Conservation (phyloP, 768 basidiomycete genomes). For the Megacollybia marginata region DNA sequence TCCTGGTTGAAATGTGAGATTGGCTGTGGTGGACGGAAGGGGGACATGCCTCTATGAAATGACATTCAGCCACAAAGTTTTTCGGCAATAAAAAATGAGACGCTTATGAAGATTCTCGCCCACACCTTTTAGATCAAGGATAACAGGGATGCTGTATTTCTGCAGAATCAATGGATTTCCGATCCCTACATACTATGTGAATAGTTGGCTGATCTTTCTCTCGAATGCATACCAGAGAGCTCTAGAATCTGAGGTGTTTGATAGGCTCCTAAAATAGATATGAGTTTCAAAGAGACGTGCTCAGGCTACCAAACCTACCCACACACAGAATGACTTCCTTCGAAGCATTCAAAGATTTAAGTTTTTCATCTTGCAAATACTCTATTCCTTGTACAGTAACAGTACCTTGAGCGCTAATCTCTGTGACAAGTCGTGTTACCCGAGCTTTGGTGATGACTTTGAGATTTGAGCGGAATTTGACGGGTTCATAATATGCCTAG, state of each 20-base stretch:
- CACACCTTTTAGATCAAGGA: slow-evolving; percentile 31
- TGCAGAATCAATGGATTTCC: slow-evolving; percentile 2
- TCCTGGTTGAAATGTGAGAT: no score
- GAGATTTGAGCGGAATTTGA: slow-evolving; percentile 6
- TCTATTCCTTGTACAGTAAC: slow-evolving; percentile 6
- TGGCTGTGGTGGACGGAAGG: background rate
- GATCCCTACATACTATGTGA: slow-evolving; percentile 1
- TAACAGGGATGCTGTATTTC: slow-evolving; percentile 18
- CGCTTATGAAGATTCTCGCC: slow-evolving; percentile 33
- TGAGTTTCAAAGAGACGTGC: background rate
- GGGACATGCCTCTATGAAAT: slow-evolving; percentile 4
- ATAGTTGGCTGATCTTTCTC: background rate
- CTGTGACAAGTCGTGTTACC: no score
- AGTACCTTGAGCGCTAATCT: slow-evolving; percentile 8
- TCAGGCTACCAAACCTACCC: slow-evolving; percentile 9
- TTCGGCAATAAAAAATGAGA: background rate
- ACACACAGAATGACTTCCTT: slow-evolving; percentile 32
- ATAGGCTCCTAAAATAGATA: slow-evolving; percentile 2
- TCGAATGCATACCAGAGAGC: slow-evolving; percentile 9
- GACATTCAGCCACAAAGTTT: slow-evolving; percentile 2
- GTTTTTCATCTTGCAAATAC: slow-evolving; percentile 9
- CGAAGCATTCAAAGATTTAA: slow-evolving; percentile 12
- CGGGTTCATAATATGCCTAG: slow-evolving; percentile 8
- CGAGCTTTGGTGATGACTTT: slow-evolving; percentile 14
- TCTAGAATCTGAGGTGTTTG: slow-evolving; percentile 8